Conservation (phyloP, 495 filamentous ascomycete genomes). For the Letharia columbiana region DNA sequence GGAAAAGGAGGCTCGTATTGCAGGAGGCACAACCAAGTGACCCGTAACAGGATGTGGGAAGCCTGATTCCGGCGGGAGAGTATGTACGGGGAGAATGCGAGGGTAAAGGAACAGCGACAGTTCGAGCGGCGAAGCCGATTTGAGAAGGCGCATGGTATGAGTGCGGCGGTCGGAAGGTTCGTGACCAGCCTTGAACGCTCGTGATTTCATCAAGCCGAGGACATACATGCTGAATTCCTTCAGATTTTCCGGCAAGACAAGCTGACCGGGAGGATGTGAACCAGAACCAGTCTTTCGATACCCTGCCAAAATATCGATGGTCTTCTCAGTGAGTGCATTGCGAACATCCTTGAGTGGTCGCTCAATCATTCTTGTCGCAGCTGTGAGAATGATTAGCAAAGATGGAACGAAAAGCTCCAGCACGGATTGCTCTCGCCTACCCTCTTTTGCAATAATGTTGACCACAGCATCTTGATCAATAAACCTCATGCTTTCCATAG, state of each 20-base stretch:
- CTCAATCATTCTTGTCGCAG: conserved; percentile 72
- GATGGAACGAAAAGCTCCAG: no score
- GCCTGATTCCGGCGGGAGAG: conserved; percentile 64
- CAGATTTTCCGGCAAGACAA: conserved; percentile 89
- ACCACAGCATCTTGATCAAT: conserved; percentile 93
- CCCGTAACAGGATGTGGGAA: conserved; percentile 78
- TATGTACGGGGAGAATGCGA: conserved; percentile 84
- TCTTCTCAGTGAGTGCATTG: conserved; percentile 79
- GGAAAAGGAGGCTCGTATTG: conserved; percentile 74
- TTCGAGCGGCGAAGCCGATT: conserved; percentile 75
- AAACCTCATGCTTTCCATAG: conserved; percentile 80
- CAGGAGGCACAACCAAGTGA: conserved; percentile 63
- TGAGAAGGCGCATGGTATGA: conserved; percentile 84
- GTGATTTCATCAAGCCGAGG: conserved; percentile 81
- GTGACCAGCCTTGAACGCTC: conserved; percentile 83
- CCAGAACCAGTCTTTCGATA: conserved; percentile 87
- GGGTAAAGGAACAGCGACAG: conserved; percentile 92
- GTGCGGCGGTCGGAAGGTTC: conserved; percentile 88
- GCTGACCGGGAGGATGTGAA: conserved; percentile 81
- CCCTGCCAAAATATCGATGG: conserved; percentile 84
- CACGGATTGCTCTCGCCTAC: conserved; percentile 29
- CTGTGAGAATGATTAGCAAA: conserved; percentile 33
- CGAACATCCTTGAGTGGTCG: conserved; percentile 79
- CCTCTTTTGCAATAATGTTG: conserved; percentile 81
- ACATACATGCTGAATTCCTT: conserved; percentile 98